A percentile compares a stretch with the other conserved stretches of the same genome.
Conservation (phyloP, 2,329 filamentous ascomycete genomes). For the Colletotrichum sp. region DNA sequence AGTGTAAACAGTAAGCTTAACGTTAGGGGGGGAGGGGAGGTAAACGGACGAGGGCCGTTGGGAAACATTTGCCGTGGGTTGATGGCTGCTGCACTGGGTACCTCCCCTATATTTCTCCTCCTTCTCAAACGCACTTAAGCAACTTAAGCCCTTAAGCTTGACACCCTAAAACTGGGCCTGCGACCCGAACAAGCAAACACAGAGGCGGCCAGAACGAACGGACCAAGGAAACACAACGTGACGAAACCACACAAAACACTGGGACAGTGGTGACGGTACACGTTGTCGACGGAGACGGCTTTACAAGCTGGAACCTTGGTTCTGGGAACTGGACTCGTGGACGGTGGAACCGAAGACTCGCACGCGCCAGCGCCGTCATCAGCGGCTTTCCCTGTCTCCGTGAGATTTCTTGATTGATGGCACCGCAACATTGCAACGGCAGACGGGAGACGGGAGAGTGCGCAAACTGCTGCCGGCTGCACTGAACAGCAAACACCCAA, state of each 20-base stretch:
- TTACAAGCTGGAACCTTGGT: not conserved
- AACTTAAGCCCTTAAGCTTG: conserved; percentile 2
- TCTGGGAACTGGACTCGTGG: not conserved
- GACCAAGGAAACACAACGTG: not conserved
- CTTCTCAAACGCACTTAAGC: not conserved
- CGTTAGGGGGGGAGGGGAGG: not conserved
- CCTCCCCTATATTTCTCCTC: not conserved
- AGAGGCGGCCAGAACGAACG: not conserved
- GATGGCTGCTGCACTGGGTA: not conserved
- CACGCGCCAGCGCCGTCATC: not conserved
- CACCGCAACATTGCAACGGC: not conserved
- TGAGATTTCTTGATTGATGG: not conserved
- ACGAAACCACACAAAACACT: not conserved
- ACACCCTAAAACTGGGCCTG: not conserved
- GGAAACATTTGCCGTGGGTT: not conserved
- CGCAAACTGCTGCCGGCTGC: not conserved
- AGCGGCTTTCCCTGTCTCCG: not conserved
- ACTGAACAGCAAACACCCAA: not conserved
- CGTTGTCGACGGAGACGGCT: not conserved
- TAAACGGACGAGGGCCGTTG: not conserved
- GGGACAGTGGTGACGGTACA: not conserved
- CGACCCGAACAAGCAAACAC: not conserved
- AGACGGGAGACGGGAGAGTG: not conserved
- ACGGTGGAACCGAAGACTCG: not conserved
- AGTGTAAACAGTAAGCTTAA: not conserved